Evolutionary conservation across 768 basidiomycete genomes (phyloP).

Genomic region (Clavaria fumosa): DNA sequence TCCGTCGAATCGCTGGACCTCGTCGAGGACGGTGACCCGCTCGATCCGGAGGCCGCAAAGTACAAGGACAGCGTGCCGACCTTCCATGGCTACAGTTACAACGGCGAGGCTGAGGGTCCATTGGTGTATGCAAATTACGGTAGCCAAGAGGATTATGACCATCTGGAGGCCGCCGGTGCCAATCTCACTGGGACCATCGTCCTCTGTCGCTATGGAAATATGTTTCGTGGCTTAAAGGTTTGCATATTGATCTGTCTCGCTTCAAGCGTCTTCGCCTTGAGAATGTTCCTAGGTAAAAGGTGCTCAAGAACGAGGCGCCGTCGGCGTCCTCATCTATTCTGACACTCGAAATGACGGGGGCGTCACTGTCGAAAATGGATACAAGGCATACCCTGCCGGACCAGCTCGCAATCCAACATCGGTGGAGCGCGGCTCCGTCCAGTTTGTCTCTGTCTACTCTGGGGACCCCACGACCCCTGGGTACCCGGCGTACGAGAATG

Average conservation of each 20-base stretch:
- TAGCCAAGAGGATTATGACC: constrained; percentile 39
- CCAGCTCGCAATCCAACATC: constrained; percentile 77
- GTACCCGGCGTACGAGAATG: constrained; percentile 72
- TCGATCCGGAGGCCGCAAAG: constrained; percentile 57
- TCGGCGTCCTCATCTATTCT: constrained; percentile 66
- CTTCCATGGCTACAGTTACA: constrained; percentile 78
- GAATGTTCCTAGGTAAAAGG: constrained; percentile 42
- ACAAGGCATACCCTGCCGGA: constrained; percentile 63
- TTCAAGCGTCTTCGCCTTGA: constrained; percentile 9
- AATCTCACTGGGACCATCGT: constrained; percentile 68
- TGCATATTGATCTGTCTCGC: constrained; percentile 8
- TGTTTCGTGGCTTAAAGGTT: constrained; percentile 80
- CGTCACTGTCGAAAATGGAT: constrained; percentile 64
- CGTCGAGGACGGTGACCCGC: constrained; percentile 49
- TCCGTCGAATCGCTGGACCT: constrained; percentile 58
- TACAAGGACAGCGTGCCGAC: constrained; percentile 53
- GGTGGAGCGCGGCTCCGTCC: constrained; percentile 76
- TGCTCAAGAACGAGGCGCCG: constrained; percentile 72
- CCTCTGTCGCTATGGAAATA: constrained; percentile 58
- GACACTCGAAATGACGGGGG: constrained; percentile 79
- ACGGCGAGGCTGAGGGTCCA: constrained; percentile 58
- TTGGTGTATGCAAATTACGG: constrained; percentile 75
- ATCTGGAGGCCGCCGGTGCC: constrained; percentile 46
- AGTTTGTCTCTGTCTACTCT: constrained; percentile 49
- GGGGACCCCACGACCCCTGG: constrained; percentile 83